Base-by-base conservation (phyloP, 805 yeast species). In the Phaffomyces antillensis region DNA sequence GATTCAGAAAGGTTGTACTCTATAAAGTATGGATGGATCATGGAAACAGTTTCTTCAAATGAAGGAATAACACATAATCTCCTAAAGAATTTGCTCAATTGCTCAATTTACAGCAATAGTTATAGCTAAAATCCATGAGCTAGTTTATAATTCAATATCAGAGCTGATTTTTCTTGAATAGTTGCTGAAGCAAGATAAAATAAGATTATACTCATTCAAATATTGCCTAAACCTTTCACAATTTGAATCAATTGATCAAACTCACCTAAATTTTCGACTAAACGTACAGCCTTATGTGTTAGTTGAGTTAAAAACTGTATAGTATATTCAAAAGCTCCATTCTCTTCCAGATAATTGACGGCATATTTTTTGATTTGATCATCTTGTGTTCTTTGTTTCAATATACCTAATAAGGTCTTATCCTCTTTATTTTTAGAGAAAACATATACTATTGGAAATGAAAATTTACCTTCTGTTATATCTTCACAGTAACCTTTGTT, bases 401-500 rank as follows among this genome's bases (percentile, higher is more conserved):
- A 60, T n/a, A 81, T 78, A 39, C 71, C 70, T 43, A 72, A 49
- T 11, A 81, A 58, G 42, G 72, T 73, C 44, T 66, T 62, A 41
- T 70, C 68, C 2, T 54, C 49, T 2, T 55, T 48, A 40, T 67
- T 68, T 32, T 58, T 54, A 17, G 67, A 56, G 2, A 83, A 62
- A 5, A 81, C 73, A 61, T 87, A 93, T 16, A 90, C 74, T 2
- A 90, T 79, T 0, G 96, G 96, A 50, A 86, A 84, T 0, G 96
- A 86, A 48, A 84, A 77, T 62, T 89, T 90, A 0, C 96, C 96
- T 60, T 90, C 96, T 0, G 88, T 78, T 28, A 90, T 73, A 58
- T 90, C 98, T 55, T 90, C 96, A 43, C 87, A 79, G 50, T 75
- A 75, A 3, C 95, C 96, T 71, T 86, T 85, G 58, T 78, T 79